Evolutionary conservation across 2,329 filamentous ascomycete species (phyloP), one percentile per base, ranked within the genome.

Genomic region (Curvularia sp.): DNA sequence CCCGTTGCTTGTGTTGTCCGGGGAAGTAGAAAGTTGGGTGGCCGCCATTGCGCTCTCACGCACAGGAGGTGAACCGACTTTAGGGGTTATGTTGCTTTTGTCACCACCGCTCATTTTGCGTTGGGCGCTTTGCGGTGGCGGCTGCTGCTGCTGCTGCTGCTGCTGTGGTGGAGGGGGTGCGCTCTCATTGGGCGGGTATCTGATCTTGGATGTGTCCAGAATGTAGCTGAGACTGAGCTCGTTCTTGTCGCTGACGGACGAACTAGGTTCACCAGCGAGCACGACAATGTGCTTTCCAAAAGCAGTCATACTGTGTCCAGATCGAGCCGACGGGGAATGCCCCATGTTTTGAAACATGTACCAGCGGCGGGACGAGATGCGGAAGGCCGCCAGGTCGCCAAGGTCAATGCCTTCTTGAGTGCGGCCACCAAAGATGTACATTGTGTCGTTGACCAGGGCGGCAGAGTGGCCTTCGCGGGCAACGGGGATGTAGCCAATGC

Each of bases 281-380:
- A 98, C 92, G 48, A 98, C 89, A 62, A 99, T 89, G 59, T 93
- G 91, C 77, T 97, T 97, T 30, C 92, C 92, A 62, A 94, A 92
- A 2, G 93, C 89, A 2, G 95, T 98, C 95, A 99, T 98, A 77
- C 93, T 97, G 77, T 99, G 95, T 1, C 95, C 95, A 15, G 94
- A 98, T 60, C 95, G 86, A 31, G 95, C 89, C 3, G 93, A 97
- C 0, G 95, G 95, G 1, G 93, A 96, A 3, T 93, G 93, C 0
- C 95, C 95, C 95, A 99, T 99, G 74, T 99, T 99, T 74, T 99
- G 95, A 79, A 99, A 99, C 35, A 95, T 99, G 77, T 98, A 99
- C 95, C 95, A 99, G 59, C 95, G 87, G 64, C 92, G 88, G 10
- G 93, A 93, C 0, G 89, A 87, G 68, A 91, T 91, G 49, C 88